Percentiles rank a stretch among this genome's conserved stretches.
Conservation (phyloP, 371 early-diverging fungal genomes). For the Mortierella sp. region DNA sequence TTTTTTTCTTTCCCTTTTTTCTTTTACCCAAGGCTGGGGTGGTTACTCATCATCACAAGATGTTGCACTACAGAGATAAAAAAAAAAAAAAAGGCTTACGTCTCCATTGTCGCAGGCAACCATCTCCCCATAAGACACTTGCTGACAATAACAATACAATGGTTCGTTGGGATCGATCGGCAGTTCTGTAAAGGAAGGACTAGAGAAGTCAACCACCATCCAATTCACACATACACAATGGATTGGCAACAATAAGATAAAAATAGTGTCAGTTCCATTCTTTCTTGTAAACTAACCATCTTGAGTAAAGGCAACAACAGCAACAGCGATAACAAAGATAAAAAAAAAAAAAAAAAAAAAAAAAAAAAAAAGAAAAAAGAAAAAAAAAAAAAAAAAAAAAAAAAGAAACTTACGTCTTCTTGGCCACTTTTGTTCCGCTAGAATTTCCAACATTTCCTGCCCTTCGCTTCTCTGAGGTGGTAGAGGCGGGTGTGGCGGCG, state of each 20-base stretch:
- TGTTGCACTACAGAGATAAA: neutral
- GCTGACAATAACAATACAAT: conserved; percentile 93
- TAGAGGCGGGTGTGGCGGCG: conserved; percentile 22
- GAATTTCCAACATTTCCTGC: conserved; percentile 16
- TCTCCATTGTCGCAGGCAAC: conserved; percentile 95
- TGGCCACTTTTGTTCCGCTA: conserved; percentile 28
- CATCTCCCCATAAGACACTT: conserved; percentile 98
- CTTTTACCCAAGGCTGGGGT: neutral
- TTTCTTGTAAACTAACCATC: conserved; percentile 13
- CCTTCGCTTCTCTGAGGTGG: conserved; percentile 39
- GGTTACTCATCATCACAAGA: no score
- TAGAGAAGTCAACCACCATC: conserved; percentile 9
- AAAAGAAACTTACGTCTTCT: conserved; percentile 41
- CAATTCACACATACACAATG: conserved; percentile 1
- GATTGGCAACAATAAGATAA: neutral
- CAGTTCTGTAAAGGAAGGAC: conserved; percentile 65
- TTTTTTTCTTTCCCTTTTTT: no score
- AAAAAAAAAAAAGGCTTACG: conserved; percentile 59
- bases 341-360: neutral
- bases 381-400: neutral
- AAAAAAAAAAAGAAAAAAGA: neutral
- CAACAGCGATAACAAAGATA: no score
- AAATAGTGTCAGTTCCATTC: no score
- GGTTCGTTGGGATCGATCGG: conserved; percentile 96
- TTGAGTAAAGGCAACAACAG: no score